Percentiles rank a stretch among this genome's conserved stretches.
Conservation (phyloP, 2,329 filamentous ascomycete genomes). For the Gnomoniopsis sp. region DNA sequence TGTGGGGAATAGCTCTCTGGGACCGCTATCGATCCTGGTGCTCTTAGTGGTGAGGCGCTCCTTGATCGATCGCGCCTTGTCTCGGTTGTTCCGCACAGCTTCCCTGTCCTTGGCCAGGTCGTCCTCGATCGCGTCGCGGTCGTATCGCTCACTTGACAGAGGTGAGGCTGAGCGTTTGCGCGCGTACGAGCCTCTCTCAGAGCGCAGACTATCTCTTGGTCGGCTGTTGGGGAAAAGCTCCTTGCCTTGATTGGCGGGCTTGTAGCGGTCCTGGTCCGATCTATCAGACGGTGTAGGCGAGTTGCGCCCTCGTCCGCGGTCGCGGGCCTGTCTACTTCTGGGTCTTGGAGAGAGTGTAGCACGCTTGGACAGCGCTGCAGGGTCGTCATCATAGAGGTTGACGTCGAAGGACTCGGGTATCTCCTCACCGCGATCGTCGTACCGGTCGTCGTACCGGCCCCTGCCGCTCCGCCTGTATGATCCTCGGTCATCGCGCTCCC, state of each 20-base stretch:
- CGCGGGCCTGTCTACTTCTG: background rate
- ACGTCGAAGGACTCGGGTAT: conserved; percentile 56
- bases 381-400: conserved; percentile 78
- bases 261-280: conserved; percentile 24
- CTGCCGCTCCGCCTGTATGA: conserved; percentile 43
- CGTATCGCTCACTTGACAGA: conserved; percentile 27
- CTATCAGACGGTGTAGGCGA: conserved; percentile 15
- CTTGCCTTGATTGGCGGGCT: conserved; percentile 39
- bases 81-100: conserved; percentile 35
- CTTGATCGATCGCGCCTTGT: conserved; percentile 43
- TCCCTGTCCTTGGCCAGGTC: conserved; percentile 27
- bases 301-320: conserved; percentile 4
- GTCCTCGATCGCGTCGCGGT: conserved; percentile 34
- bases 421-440: conserved; percentile 46
- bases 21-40: conserved; percentile 26
- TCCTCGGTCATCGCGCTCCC: conserved; percentile 34
- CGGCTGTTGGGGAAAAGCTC: conserved; percentile 59
- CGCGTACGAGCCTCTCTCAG: conserved; percentile 27
- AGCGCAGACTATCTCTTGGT: conserved; percentile 19
- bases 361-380: conserved; percentile 32
- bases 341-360: background rate
- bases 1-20: conserved; percentile 52
- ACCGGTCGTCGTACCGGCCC: conserved; percentile 56
- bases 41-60: conserved; percentile 33
- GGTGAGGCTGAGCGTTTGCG: conserved; percentile 54